Evolutionary conservation across 768 basidiomycete species (phyloP), one percentile per base, ranked within the genome.

Genomic region (Podaxis rugospora): DNA sequence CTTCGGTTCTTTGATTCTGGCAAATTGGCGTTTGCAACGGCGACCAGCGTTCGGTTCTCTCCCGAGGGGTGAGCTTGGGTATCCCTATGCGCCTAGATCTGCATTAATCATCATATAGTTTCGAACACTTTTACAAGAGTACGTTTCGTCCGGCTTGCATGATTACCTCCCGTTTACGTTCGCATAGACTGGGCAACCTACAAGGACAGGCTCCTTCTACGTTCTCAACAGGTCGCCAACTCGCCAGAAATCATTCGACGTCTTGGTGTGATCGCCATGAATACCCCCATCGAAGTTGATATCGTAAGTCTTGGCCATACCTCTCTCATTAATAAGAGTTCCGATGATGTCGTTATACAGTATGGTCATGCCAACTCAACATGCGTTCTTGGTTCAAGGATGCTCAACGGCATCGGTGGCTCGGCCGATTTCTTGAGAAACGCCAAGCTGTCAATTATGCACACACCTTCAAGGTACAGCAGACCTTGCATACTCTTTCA

Each of bases 301-400:
- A 80, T 80, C 51, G 77, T 78, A 44, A 25, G 75, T 74, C 25
- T 11, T 27, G n/a, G 14, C n/a, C n/a, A 0, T 3, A 5, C 0
- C 18, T 11, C 2, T 47, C 1, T 49, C 21, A 3, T 27, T 23
- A 9, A 10, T 49, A 4, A 32, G 51, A 5, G 47, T 1, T 37
- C 25, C 36, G 3, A 25, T 18, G 4, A n/a, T 37, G 13, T 13
- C 54, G 21, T 49, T 3, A 21, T 27, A 23, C 4, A 79, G 77
- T 80, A 81, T 63, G 79, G 75, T 10, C 80, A 81, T 55, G 80
- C 80, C 3, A 81, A 81, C 69, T 80, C 78, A n/a, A 81, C 80
- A 0, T 76, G 76, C 60, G 79, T 78, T 2, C 71, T 80, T n/a
- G 79, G 80, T 21, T 80, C 79, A 63, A 71, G 80, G 40, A 81